phyloP scores from a whole-genome alignment of 2,329 filamentous ascomycete genomes.

The Neoascochyta sp. region DNA sequence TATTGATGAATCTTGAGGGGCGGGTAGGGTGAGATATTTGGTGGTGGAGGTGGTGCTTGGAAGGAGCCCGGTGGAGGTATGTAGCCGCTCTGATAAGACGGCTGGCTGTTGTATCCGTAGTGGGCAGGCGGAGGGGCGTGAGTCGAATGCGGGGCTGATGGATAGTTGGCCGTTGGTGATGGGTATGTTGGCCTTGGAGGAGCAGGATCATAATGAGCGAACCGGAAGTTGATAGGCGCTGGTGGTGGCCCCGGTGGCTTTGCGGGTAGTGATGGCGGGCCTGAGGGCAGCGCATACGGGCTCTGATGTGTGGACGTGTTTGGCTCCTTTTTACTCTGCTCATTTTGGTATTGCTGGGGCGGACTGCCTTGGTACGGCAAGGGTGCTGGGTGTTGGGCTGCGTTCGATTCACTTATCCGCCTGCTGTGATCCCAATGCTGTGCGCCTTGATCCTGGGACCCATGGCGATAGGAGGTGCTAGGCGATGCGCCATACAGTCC shows the following conservation, averaged over 20 bases:
- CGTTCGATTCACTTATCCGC: conserved; percentile 27
- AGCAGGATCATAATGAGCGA: conserved; percentile 36
- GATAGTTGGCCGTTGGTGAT: conserved; percentile 21
- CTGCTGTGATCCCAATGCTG: conserved; percentile 27
- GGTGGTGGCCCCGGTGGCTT: conserved; percentile 31
- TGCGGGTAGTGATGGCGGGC: conserved; percentile 21
- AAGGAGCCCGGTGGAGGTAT: conserved; percentile 33
- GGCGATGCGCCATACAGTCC: conserved; percentile 21
- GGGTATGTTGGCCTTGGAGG: conserved; percentile 22
- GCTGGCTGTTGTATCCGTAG: conserved; percentile 15
- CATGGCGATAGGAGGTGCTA: conserved; percentile 17
- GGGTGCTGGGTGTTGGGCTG: conserved; percentile 16
- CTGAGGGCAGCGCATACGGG: conserved; percentile 27
- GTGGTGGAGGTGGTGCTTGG: conserved; percentile 29
- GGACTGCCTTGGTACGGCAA: conserved; percentile 25
- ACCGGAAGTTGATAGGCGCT: conserved; percentile 30
- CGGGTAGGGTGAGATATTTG: conserved; percentile 22
- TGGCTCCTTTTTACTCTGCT: conserved; percentile 17
- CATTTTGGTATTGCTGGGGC: conserved; percentile 21
- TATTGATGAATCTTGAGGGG: conserved; percentile 39
- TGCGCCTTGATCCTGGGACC: conserved; percentile 22
- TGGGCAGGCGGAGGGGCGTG: conserved; percentile 18
- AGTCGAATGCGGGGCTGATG: conserved; percentile 15
- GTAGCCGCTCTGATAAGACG: conserved; percentile 28
- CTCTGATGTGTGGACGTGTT: conserved; percentile 28